Base-by-base conservation (phyloP, 2,329 filamentous ascomycete genomes). In the Colletotrichum plurivorum region DNA sequence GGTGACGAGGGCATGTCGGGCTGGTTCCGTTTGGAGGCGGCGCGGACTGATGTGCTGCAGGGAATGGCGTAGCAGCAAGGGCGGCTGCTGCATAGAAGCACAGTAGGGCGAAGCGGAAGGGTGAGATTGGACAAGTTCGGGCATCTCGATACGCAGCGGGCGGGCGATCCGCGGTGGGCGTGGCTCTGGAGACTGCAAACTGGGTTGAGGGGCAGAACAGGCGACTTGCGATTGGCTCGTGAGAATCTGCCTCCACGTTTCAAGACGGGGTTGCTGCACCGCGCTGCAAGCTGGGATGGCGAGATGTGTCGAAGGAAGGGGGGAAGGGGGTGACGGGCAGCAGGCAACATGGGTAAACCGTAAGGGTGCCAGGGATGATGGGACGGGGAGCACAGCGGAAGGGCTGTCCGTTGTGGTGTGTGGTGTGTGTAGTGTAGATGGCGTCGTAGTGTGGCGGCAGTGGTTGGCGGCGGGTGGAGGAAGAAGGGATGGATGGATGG, bases 251-350 rank as follows among this genome's bases (percentile, higher is more conserved):
- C 57, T 70, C 67, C 27, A 63, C 53, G 67, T 70, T 70, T 70
- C 67, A 68, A 69, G 64, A 63, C 39, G 46, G 58, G 64, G 67
- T 20, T 46, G 63, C 52, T 63, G 67, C 63, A 69, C 49, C 56
- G 52, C 53, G 63, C 52, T 63, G 67, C 63, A 69, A 58, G 63
- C 57, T 51, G 54, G 57, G 57, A 68, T 70, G 58, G 55, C 36
- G 53, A 69, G 67, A 62, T 70, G 57, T 25, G 57, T 62, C 63
- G 39, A 68, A 58, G 58, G 39, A 54, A 46, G 59, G 49, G 27
- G 41, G 41, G 55, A 46, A 39, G 49, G 27, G 31, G 41, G 55
- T 55, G 43, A 66, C 43, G 36, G 52, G 58, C 49, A 36, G 18
- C 16, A 25, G 46, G 46, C 46, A 63, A 53, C 52, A 70, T 67